A percentile compares a stretch with the other conserved stretches of the same genome.
These are phyloP conservation scores for Bipolaris gigantea DNA, from an alignment of 2,329 filamentous ascomycete species.

Conservation along the genomic window DNA sequence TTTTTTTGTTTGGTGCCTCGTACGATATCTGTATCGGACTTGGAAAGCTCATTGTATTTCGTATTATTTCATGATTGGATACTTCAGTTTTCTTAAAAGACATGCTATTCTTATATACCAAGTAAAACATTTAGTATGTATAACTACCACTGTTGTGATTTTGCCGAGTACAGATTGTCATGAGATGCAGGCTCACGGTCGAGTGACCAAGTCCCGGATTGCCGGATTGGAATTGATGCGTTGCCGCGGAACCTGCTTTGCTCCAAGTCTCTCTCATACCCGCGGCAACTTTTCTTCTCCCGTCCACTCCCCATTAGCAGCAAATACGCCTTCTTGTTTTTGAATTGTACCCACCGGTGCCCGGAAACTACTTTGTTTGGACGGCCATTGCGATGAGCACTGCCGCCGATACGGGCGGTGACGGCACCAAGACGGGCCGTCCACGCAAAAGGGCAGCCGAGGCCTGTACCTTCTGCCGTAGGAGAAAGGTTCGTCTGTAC, in stretches of 20 bases:
- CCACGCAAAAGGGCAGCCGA: slow-evolving; percentile 30
- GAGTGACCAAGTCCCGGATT: background rate
- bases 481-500: slow-evolving; percentile 40
- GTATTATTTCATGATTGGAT: background rate
- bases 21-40: slow-evolving; percentile 17
- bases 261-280: background rate
- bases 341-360: background rate
- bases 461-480: slow-evolving; percentile 46
- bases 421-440: slow-evolving; percentile 13
- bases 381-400: background rate
- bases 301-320: background rate
- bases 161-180: no score
- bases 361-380: background rate
- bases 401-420: background rate
- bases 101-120: background rate
- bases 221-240: background rate
- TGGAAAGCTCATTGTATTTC: slow-evolving; percentile 4
- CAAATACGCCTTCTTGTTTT: background rate
- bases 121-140: no score
- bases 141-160: no score
- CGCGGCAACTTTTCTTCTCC: background rate
- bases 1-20: slow-evolving; percentile 6
- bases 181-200: no score
- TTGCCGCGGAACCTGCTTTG: background rate
- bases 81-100: background rate